Evolutionary conservation across 2,329 filamentous ascomycete genomes (phyloP), one percentile per base, ranked within the genome.

Genomic region (Colletotrichum acutatum): DNA sequence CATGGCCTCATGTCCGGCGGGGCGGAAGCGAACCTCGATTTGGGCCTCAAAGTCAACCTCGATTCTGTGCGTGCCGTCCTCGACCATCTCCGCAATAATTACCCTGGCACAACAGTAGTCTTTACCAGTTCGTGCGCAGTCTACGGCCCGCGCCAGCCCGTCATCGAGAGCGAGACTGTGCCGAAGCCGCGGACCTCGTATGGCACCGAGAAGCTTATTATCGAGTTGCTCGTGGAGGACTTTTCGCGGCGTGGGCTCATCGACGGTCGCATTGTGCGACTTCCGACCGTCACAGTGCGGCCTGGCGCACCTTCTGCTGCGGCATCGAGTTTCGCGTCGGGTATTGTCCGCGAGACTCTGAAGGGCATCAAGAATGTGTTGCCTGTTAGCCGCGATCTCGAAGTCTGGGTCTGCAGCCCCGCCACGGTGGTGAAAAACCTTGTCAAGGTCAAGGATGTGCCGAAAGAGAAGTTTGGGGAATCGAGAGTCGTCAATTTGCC

Each of bases 1-100:
- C 90, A 92, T 76, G 90, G 90, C 53, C 89, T 91, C 80, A 92
- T 92, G 90, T 91, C 89, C 0, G 86, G 86, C 26, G 90, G 89
- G 7, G 86, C 89, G 14, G 90, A 92, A 81, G 88, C 87, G 16
- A 88, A 91, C 65, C 82, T 90, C 83, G 79, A 89, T 82, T 76
- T 86, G 81, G 71, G 90, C 0, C 84, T 90, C 72, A 84, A 82
- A 56, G 89, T 91, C 66, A 91, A 91, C 76, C 83, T 90, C 58
- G 89, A 91, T 74, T 87, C 87, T 2, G 89, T 89, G 2, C 84
- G 87, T 26, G 78, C 81, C 37, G 79, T 91, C 0, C 82, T 92
- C 7, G 89, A 91, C 61, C 81, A 82, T 16, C 81, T 91, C 49
- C 83, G 89, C n/a, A 74, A 24, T 0, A 66, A 78, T 34, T 82